Percentiles rank a stretch among this genome's conserved stretches.
Conservation (phyloP, 164 flowering plant genomes). For the Amborella trichopoda region DNA sequence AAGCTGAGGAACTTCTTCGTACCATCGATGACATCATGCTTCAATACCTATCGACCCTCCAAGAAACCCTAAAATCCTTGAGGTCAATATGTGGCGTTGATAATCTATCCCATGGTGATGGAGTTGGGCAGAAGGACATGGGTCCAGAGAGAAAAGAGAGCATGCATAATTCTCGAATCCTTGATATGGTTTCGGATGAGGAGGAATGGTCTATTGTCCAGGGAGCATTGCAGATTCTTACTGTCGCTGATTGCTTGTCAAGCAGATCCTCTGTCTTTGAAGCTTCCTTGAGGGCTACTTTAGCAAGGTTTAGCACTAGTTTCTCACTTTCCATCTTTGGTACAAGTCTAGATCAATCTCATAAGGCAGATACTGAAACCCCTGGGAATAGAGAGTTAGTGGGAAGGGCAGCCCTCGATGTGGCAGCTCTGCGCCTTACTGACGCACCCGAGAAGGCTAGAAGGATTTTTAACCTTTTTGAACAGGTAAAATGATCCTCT, state of each 20-base stretch:
- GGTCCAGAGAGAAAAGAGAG: constrained; percentile 66
- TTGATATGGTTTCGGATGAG: constrained; percentile 67
- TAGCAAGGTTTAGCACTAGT: constrained; percentile 82
- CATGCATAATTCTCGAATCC: constrained; percentile 36
- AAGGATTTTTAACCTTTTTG: constrained; percentile 70
- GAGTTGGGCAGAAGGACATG: constrained; percentile 42
- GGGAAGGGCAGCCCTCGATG: constrained; percentile 79
- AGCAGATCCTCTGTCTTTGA: constrained; percentile 97
- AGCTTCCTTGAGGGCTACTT: constrained; percentile 90
- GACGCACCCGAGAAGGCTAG: constrained; percentile 90
- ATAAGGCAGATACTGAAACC: constrained; percentile 25
- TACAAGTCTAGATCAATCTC: constrained; percentile 50
- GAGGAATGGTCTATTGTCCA: constrained; percentile 99
- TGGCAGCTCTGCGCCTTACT: constrained; percentile 72
- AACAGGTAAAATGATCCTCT: too few relatives aligned
- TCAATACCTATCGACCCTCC: constrained; percentile 76
- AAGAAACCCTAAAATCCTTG: constrained; percentile 79
- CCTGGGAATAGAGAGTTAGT: constrained; percentile 35
- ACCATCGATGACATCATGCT: constrained; percentile 87
- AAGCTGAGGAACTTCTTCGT: constrained; percentile 86
- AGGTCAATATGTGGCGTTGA: constrained; percentile 88
- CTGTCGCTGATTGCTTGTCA: constrained; percentile 87
- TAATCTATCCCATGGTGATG: constrained; percentile 19
- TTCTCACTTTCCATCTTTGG: constrained; percentile 69
- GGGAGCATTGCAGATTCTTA: constrained; percentile 93